Conservation (phyloP, 306 rosid species). For the Cucurbita pepo region DNA sequence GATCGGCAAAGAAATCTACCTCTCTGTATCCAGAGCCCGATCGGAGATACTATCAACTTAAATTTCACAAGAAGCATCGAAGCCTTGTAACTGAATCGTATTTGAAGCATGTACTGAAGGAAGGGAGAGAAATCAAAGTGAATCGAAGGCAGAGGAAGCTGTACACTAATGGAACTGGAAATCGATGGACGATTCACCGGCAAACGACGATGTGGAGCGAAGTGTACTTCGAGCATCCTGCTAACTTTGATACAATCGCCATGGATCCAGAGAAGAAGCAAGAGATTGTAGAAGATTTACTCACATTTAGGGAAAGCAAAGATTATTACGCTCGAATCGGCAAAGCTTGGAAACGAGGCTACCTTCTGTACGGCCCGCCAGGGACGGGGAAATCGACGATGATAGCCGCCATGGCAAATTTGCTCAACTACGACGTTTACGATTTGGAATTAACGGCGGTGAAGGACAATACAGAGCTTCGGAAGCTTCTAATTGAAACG, state of each 20-base stretch:
- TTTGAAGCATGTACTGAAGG: not conserved
- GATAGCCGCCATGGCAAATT: not conserved
- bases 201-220: not conserved
- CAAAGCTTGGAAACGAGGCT: conserved; percentile 1
- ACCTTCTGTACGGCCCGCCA: conserved; percentile 6
- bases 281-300: not conserved
- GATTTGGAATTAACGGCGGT: conserved; percentile 1
- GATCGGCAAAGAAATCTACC: not conserved
- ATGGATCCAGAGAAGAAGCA: conserved; percentile 1
- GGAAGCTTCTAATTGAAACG: not conserved
- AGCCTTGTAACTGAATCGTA: not conserved
- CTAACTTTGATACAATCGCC: not conserved
- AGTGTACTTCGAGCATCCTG: not conserved
- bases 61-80: not conserved
- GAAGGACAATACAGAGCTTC: conserved; percentile 2
- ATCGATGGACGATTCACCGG: not conserved
- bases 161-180: not conserved
- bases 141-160: not conserved
- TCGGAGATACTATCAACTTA: not conserved
- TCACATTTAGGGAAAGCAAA: not conserved
- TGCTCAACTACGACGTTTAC: not conserved
- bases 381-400: conserved; percentile 5
- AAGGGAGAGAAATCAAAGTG: not conserved
- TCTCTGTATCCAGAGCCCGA: not conserved
- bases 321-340: not conserved